Conservation (phyloP, 768 basidiomycete species). For the Suillus decipiens region DNA sequence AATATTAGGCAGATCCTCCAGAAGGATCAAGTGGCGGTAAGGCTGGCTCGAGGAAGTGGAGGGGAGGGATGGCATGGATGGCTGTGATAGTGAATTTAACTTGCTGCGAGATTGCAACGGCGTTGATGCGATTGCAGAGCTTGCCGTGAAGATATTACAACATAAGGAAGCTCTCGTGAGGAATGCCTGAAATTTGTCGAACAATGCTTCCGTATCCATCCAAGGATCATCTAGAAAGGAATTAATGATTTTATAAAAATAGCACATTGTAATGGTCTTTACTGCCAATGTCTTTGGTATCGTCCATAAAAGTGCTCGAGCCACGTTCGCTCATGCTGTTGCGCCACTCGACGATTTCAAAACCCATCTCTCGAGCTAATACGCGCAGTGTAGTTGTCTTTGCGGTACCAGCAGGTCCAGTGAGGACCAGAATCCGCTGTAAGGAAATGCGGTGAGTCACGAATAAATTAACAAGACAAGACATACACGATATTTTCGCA, state of each 20-base stretch:
- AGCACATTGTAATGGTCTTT: neutral
- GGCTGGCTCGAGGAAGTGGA: conserved; percentile 15
- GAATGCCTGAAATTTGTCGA: conserved; percentile 76
- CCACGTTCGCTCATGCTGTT: conserved; percentile 61
- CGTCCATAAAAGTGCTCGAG: conserved; percentile 24
- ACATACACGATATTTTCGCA: conserved; percentile 75
- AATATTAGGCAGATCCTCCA: conserved; percentile 93
- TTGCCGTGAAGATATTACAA: conserved; percentile 46
- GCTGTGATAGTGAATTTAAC: conserved; percentile 8
- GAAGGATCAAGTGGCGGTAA: conserved; percentile 64
- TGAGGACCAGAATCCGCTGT: conserved; percentile 81
- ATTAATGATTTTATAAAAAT: neutral
- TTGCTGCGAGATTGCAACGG: neutral
- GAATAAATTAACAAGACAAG: neutral
- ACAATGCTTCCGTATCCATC: conserved; percentile 33
- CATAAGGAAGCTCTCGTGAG: conserved; percentile 69
- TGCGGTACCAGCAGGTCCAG: conserved; percentile 86
- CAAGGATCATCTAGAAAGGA: conserved; percentile 16
- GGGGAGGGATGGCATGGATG: conserved; percentile 14
- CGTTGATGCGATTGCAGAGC: conserved; percentile 1
- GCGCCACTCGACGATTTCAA: conserved; percentile 87
- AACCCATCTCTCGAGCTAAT: conserved; percentile 69
- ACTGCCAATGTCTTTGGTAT: conserved; percentile 14
- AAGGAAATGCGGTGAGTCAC: neutral
- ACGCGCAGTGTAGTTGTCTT: conserved; percentile 88